phyloP scores from a whole-genome alignment of 257 asterid genomes.

The Dorcoceras hygrometricum region DNA sequence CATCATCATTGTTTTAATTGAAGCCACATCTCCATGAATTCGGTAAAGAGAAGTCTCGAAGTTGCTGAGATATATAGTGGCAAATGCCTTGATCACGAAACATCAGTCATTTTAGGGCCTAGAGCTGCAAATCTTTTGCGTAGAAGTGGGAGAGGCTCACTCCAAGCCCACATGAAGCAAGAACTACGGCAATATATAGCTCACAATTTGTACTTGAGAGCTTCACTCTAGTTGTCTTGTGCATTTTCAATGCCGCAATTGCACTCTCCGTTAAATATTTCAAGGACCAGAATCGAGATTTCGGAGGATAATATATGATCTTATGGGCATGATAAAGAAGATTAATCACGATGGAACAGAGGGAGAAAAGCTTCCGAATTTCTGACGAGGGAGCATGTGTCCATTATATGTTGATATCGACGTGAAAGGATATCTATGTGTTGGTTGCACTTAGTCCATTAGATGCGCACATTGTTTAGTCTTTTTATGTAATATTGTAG shows the following conservation, averaged over 20 bases:
- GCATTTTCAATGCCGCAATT: slow-evolving; percentile 21
- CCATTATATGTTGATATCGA: slow-evolving; percentile 1
- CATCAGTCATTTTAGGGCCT: slow-evolving; percentile 42
- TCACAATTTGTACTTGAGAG: slow-evolving; percentile 37
- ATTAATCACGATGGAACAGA: slow-evolving; percentile 25
- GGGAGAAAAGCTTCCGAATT: slow-evolving; percentile 12
- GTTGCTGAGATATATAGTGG: slow-evolving; percentile 40
- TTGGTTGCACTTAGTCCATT: slow-evolving; percentile 38
- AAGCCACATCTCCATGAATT: slow-evolving; percentile 41
- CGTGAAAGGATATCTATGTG: slow-evolving; percentile 15
- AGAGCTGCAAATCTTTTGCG: slow-evolving; percentile 34
- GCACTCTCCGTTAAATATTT: slow-evolving; percentile 17
- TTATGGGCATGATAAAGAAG: slow-evolving; percentile 14
- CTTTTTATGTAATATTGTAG: too few species aligned
- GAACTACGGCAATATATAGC: slow-evolving; percentile 38
- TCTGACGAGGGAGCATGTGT: not conserved
- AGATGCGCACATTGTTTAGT: slow-evolving; percentile 17
- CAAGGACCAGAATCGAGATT: not conserved
- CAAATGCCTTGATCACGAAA: slow-evolving; percentile 52
- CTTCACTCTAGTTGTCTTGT: slow-evolving; percentile 23
- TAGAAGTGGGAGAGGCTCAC: slow-evolving; percentile 41
- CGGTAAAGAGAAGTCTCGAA: too few species aligned
- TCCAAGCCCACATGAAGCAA: slow-evolving; percentile 36
- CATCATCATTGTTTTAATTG: slow-evolving; percentile 34
- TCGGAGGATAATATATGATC: slow-evolving; percentile 14